phyloP scores from a whole-genome alignment of 1,139 yeast species.

The Nadsonia starkeyi-henricii region DNA sequence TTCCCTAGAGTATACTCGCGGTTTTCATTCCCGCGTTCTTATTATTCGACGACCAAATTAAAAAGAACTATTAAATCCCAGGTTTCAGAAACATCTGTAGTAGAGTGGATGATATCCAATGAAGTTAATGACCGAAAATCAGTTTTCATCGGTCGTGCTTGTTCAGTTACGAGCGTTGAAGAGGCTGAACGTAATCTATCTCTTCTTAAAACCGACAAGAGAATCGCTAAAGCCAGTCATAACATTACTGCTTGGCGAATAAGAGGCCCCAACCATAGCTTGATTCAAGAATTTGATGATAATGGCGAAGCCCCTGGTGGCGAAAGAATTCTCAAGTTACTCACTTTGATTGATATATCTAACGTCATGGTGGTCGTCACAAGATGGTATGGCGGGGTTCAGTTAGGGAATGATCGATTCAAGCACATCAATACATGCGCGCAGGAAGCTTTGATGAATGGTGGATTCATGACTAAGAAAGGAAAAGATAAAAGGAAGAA shows the following conservation, averaged over 20 bases:
- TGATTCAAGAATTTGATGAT: slow-evolving; percentile 68
- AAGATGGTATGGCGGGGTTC: slow-evolving; percentile 86
- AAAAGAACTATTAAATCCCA: too few relatives aligned
- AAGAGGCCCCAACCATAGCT: slow-evolving; percentile 22
- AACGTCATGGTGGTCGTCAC: slow-evolving; percentile 74
- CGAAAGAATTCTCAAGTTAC: slow-evolving; percentile 48
- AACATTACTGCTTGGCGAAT: slow-evolving; percentile 77
- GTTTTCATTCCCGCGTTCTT: too few relatives aligned
- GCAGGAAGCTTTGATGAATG: slow-evolving; percentile 57
- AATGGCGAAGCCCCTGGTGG: slow-evolving; percentile 96
- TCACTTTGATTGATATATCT: slow-evolving; percentile 58
- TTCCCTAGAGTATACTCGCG: too few relatives aligned
- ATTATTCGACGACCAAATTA: too few relatives aligned
- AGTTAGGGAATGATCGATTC: slow-evolving; percentile 72
- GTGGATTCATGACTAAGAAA: slow-evolving; percentile 27
- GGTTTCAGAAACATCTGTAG: not conserved
- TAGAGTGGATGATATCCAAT: slow-evolving; percentile 53
- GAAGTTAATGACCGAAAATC: slow-evolving; percentile 72
- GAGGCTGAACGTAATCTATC: slow-evolving; percentile 45
- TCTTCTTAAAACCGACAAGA: slow-evolving; percentile 37
- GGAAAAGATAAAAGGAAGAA: slow-evolving; percentile 4
- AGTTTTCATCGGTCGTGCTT: slow-evolving; percentile 64
- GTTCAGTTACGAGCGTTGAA: slow-evolving; percentile 40
- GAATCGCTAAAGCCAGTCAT: slow-evolving; percentile 52
- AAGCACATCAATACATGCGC: slow-evolving; percentile 77